A percentile compares a stretch with the other conserved stretches of the same genome.
phyloP scores from a whole-genome alignment of 2,329 filamentous ascomycete genomes.

The Colletotrichum lini region DNA sequence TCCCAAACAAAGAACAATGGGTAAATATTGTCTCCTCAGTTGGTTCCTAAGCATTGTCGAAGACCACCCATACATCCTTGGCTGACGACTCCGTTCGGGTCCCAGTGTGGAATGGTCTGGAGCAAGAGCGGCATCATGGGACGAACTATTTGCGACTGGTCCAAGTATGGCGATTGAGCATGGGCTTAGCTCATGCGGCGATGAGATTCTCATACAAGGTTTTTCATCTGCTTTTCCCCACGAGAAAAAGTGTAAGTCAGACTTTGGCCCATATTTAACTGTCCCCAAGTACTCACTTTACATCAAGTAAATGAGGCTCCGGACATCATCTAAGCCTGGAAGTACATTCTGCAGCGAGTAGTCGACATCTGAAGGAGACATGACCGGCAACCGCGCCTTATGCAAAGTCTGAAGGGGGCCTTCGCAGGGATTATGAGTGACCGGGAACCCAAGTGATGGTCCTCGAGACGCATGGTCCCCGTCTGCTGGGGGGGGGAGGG shows the following conservation, averaged over 20 bases:
- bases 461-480: neutral
- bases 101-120: constrained; percentile 1
- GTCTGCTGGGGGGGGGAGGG: neutral
- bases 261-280: neutral
- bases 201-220: neutral
- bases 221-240: neutral
- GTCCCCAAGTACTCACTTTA: neutral
- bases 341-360: neutral
- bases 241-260: neutral
- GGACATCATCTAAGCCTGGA: neutral
- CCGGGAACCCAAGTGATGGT: constrained; percentile 10
- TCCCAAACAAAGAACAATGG: neutral
- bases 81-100: neutral
- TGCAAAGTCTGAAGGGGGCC: neutral
- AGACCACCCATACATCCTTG: constrained; percentile 8
- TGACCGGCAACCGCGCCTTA: constrained; percentile 5
- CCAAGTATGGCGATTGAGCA: neutral
- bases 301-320: neutral
- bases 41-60: neutral
- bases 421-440: constrained; percentile 9
- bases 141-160: neutral
- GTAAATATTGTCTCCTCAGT: neutral
- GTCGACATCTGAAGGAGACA: neutral
- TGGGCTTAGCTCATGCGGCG: too few species aligned
- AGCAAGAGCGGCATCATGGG: neutral